These are phyloP conservation scores for Leccinum pellstonianum DNA, from an alignment of 768 basidiomycete genomes.

Conservation along the genomic window DNA sequence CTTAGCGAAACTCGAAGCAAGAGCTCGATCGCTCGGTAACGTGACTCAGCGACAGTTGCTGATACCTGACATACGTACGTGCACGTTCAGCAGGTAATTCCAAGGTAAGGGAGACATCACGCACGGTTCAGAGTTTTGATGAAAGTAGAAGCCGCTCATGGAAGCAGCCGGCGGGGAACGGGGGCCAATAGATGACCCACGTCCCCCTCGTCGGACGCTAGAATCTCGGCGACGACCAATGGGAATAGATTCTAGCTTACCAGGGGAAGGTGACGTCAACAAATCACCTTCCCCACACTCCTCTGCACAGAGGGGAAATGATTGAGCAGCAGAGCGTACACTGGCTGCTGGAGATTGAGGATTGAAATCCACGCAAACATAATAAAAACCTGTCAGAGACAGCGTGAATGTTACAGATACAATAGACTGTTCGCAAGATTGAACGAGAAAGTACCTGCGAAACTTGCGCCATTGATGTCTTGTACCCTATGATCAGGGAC, in stretches of 20 bases:
- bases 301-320: constrained; percentile 34
- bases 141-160: constrained; percentile 92
- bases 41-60: constrained; percentile 81
- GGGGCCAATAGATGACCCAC: constrained; percentile 50
- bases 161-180: constrained; percentile 54
- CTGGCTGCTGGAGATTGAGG: constrained; percentile 48
- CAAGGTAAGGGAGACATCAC: constrained; percentile 33
- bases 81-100: constrained; percentile 9
- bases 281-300: constrained; percentile 28
- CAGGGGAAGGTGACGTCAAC: constrained; percentile 31
- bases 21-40: constrained; percentile 71
- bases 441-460: constrained; percentile 66
- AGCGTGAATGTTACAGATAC: constrained; percentile 3
- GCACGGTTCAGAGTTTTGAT: constrained; percentile 90
- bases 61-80: constrained; percentile 56
- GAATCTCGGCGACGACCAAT: constrained; percentile 43
- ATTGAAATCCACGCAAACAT: constrained; percentile 91
- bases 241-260: constrained; percentile 41
- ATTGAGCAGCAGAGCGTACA: constrained; percentile 34
- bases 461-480: constrained; percentile 93
- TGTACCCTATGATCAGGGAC: constrained; percentile 93
- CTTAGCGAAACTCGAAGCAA: constrained; percentile 84
- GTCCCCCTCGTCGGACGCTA: constrained; percentile 42
- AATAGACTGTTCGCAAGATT: neutral
- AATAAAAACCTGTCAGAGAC: constrained; percentile 74